Evolutionary conservation across 1,284 basidiomycete genomes (phyloP).

Genomic region (Sporisorium iseilematis-ciliati): DNA sequence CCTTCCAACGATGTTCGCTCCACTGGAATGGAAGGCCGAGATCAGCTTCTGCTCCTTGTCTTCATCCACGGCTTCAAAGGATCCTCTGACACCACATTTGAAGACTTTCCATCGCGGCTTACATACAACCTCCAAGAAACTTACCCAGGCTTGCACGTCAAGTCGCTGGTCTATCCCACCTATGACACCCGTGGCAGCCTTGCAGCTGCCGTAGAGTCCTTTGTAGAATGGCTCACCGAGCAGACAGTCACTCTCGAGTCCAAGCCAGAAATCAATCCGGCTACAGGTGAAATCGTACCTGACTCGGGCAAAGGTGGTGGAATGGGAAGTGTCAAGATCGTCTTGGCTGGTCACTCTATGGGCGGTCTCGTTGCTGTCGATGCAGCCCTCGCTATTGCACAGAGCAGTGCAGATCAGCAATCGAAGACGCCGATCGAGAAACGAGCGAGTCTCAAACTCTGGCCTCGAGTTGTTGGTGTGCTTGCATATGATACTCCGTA

Average conservation of each 20-base stretch:
- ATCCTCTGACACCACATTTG: conserved; percentile 79
- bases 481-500: conserved; percentile 86
- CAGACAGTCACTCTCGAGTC: conserved; percentile 88
- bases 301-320: conserved; percentile 52
- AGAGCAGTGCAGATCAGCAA: conserved; percentile 25
- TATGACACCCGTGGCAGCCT: conserved; percentile 79
- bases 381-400: conserved; percentile 73
- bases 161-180: conserved; percentile 85
- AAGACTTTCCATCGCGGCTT: conserved; percentile 80
- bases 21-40: conserved; percentile 42
- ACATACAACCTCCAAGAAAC: conserved; percentile 78
- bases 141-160: conserved; percentile 74
- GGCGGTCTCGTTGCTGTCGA: conserved; percentile 79
- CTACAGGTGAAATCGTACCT: conserved; percentile 31
- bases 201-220: conserved; percentile 49
- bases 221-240: conserved; percentile 70
- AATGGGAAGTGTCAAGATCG: conserved; percentile 74
- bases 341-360: conserved; percentile 86
- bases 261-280: conserved; percentile 46
- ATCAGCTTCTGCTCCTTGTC: conserved; percentile 52
- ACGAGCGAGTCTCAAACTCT: conserved; percentile 75
- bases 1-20: conserved; percentile 6
- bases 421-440: conserved; percentile 8
- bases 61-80: conserved; percentile 75
- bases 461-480: conserved; percentile 84